Conservation (phyloP, 2,329 filamentous ascomycete species). For the Epichloe gansuensis region DNA sequence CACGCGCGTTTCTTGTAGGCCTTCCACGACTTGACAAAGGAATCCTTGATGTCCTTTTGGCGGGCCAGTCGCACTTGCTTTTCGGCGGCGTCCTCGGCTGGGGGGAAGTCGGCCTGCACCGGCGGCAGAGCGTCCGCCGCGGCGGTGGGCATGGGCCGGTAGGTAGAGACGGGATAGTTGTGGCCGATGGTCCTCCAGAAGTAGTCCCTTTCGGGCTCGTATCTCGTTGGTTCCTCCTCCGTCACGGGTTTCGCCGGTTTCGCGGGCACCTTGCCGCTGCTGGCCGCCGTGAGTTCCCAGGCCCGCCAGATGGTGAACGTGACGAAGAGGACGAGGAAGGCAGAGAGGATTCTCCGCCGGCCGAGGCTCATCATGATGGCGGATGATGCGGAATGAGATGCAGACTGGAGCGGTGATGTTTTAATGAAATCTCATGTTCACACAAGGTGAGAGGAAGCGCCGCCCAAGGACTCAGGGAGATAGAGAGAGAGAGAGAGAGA, state of each 20-base stretch:
- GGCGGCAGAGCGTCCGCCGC: constrained; percentile 3
- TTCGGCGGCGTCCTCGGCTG: constrained; percentile 6
- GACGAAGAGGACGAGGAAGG: constrained; percentile 3
- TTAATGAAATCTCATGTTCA: too few relatives aligned
- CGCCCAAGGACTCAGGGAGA: neutral
- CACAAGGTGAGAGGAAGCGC: neutral
- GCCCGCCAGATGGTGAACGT: constrained; percentile 6
- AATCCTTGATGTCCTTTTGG: constrained; percentile 26
- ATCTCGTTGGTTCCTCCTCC: neutral
- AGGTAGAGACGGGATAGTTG: constrained; percentile 9
- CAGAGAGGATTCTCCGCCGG: constrained; percentile 5
- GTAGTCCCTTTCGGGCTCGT: constrained; percentile 8
- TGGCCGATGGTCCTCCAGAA: constrained; percentile 12
- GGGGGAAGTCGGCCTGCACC: constrained; percentile 7
- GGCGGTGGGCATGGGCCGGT: constrained; percentile 7
- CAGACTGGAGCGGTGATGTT: too few relatives aligned
- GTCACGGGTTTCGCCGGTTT: constrained; percentile 2
- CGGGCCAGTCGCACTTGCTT: constrained; percentile 21
- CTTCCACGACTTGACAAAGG: constrained; percentile 33
- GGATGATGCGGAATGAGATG: neutral
- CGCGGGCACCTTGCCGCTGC: neutral
- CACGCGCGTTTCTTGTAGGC: constrained; percentile 40
- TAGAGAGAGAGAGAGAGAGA: neutral
- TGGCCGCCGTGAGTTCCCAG: constrained; percentile 2
- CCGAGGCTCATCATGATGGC: constrained; percentile 6